phyloP scores from a whole-genome alignment of 768 basidiomycete species.

The Termitomyces sp. region DNA sequence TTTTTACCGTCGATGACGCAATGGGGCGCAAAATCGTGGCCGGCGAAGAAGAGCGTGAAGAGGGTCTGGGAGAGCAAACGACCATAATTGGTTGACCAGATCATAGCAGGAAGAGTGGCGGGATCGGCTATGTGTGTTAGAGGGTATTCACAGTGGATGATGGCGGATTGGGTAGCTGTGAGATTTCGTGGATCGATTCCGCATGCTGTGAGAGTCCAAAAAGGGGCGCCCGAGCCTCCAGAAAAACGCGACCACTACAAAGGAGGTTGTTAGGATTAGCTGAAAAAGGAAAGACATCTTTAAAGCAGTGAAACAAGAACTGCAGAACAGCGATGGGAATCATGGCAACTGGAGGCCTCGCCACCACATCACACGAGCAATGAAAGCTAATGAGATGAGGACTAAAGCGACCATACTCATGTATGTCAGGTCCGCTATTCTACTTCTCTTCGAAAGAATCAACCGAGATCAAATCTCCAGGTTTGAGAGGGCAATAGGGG shows the following conservation, averaged over 20 bases:
- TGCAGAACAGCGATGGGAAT: neutral
- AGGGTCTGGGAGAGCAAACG: constrained; percentile 83
- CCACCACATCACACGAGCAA: neutral
- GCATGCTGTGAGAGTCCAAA: constrained; percentile 88
- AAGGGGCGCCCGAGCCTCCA: constrained; percentile 92
- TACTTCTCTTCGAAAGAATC: neutral
- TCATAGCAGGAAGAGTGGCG: constrained; percentile 80
- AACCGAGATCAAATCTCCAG: neutral
- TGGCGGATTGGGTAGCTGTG: constrained; percentile 78
- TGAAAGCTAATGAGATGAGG: neutral
- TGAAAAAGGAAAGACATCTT: neutral
- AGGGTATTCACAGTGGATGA: constrained; percentile 89
- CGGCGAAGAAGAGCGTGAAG: constrained; percentile 94
- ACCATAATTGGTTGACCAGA: constrained; percentile 95
- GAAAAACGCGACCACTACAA: constrained; percentile 90
- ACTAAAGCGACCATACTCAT: too few relatives aligned
- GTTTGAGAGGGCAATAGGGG: neutral
- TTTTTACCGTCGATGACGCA: constrained; percentile 89
- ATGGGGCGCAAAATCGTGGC: constrained; percentile 82
- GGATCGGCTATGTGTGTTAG: constrained; percentile 58
- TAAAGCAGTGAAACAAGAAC: neutral
- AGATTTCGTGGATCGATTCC: constrained; percentile 86
- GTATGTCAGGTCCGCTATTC: neutral
- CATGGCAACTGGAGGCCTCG: neutral
- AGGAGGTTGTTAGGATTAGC: constrained; percentile 1